phyloP scores from a whole-genome alignment of 2,329 filamentous ascomycete species.

The Clarireedia homoeocarpa region DNA sequence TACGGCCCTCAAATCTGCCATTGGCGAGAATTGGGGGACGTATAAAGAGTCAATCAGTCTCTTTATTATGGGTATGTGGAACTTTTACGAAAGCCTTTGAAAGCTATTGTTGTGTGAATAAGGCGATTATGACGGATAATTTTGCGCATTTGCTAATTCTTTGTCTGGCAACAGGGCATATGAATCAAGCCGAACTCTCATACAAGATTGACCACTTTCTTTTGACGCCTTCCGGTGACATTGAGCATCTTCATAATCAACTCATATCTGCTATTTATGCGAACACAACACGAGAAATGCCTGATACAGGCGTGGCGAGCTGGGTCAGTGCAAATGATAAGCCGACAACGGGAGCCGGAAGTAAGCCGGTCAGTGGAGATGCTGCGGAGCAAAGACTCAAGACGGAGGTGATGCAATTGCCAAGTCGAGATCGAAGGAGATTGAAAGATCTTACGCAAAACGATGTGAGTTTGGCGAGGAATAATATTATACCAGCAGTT shows the following conservation, averaged over 20 bases:
- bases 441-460: slow-evolving; percentile 58
- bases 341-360: slow-evolving; percentile 46
- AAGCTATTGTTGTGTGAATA: not conserved
- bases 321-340: slow-evolving; percentile 69
- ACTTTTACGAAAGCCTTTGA: not conserved
- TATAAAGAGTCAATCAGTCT: slow-evolving; percentile 58
- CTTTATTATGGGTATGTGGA: slow-evolving; percentile 51
- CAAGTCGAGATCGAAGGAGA: slow-evolving; percentile 55
- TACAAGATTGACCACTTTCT: slow-evolving; percentile 54
- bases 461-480: slow-evolving; percentile 39
- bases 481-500: not conserved
- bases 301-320: slow-evolving; percentile 57
- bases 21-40: slow-evolving; percentile 55
- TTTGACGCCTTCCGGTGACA: slow-evolving; percentile 43
- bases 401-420: slow-evolving; percentile 63
- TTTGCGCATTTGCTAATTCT: slow-evolving; percentile 25
- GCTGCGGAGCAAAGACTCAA: slow-evolving; percentile 58
- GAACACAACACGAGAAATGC: slow-evolving; percentile 63
- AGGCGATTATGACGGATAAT: not conserved
- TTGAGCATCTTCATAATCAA: slow-evolving; percentile 59
- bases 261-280: slow-evolving; percentile 58
- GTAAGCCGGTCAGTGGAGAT: slow-evolving; percentile 57
- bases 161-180: slow-evolving; percentile 39
- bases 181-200: slow-evolving; percentile 55
- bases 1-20: slow-evolving; percentile 49